Base-by-base conservation (phyloP, 352 stramenopile genomes). In the Albugo laibachii region DNA sequence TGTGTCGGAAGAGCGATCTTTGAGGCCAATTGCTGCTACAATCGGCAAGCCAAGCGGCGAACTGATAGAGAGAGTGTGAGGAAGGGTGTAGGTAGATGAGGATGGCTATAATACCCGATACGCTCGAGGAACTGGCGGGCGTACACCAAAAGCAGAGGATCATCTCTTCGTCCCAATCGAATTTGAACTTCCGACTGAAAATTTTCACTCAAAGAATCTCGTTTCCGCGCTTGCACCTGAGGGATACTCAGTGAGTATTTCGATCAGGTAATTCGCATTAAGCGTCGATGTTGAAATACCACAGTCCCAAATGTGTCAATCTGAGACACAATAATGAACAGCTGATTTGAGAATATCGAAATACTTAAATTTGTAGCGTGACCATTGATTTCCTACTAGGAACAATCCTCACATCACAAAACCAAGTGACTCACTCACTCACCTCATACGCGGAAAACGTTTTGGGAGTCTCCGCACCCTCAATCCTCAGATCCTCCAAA, bases 301-400 rank as follows among this genome's bases (percentile, higher is more conserved):
- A 91, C 45, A 5, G 77, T 87, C 49, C 72, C 77, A 36, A 91
- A 87, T 0, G 74, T 91, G 42, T 66, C 72, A 39, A 91, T 47
- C 50, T 91, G 77, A 15, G 74, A 86, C 50, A 85, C 72, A 4
- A 54, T 63, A 42, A 91, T 81, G 58, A 91, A 85, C 40, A 91
- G 47, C n/a, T 75, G 74, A 58, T 91, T 73, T 3, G 55, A 50
- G 44, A 91, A 91, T 47, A 87, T 72, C 18, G 72, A 80, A 36
- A 91, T 58, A 24, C 68, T 70, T 21, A 91, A 49, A 36, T 85
- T 66, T 5, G 77, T 91, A 36, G 58, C 50, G 4, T 81, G 46
- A 24, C 70, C 72, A 53, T 87, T 82, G 50, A 91, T 84, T 8
- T 66, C 65, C 77, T 91, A 45, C 43, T 21, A 45, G 8, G 8